Evolutionary conservation across 2,329 filamentous ascomycete species (phyloP).

Genomic region (Nemania sp.): DNA sequence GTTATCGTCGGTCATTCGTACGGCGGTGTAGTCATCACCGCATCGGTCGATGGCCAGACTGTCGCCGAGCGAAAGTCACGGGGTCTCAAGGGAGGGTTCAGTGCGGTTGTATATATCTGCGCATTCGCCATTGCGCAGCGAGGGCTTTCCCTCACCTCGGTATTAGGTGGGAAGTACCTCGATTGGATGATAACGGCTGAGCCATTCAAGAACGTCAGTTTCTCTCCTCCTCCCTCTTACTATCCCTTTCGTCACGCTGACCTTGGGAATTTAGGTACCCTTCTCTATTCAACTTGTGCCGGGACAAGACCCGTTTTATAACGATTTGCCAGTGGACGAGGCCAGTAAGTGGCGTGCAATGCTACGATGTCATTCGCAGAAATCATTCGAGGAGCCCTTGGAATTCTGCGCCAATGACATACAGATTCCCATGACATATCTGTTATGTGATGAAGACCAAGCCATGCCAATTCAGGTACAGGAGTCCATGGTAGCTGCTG

Average conservation of each 20-base stretch:
- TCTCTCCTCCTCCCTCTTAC: too few relatives aligned
- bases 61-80: slow-evolving; percentile 17
- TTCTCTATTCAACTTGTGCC: slow-evolving; percentile 2
- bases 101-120: slow-evolving; percentile 17
- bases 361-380: slow-evolving; percentile 17
- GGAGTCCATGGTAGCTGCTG: slow-evolving; percentile 7
- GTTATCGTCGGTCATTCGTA: slow-evolving; percentile 33
- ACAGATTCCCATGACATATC: slow-evolving; percentile 17
- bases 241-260: not conserved
- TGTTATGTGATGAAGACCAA: slow-evolving; percentile 14
- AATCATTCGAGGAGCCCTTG: slow-evolving; percentile 16
- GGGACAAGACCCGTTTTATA: slow-evolving; percentile 11
- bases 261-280: not conserved
- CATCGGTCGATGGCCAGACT: slow-evolving; percentile 19
- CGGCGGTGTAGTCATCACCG: slow-evolving; percentile 28
- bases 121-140: slow-evolving; percentile 14
- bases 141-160: slow-evolving; percentile 5
- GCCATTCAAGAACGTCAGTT: slow-evolving; percentile 5
- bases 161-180: not conserved
- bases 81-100: slow-evolving; percentile 20
- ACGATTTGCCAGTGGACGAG: slow-evolving; percentile 11
- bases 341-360: slow-evolving; percentile 3
- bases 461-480: slow-evolving; percentile 10
- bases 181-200: not conserved
- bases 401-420: slow-evolving; percentile 17